A percentile compares a stretch with the other conserved stretches of the same genome.
Conservation (phyloP, 805 yeast genomes). For the Hanseniaspora hatyaiensis region DNA sequence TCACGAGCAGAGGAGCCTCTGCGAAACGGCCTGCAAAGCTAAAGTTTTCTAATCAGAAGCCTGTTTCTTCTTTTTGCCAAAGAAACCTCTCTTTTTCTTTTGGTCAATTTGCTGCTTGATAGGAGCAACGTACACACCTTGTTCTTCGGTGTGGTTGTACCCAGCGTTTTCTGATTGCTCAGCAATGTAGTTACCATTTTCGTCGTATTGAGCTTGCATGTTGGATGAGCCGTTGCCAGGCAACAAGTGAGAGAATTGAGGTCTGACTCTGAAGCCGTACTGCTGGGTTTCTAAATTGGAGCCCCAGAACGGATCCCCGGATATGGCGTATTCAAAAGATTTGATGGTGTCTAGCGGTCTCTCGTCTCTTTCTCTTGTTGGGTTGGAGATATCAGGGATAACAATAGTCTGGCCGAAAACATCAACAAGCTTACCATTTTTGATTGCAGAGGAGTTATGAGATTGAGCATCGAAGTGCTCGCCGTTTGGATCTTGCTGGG, state of each 20-base stretch:
- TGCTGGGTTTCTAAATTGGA: conserved; percentile 70
- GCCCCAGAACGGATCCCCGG: conserved; percentile 70
- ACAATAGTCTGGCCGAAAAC: conserved; percentile 73
- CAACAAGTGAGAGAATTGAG: conserved; percentile 35
- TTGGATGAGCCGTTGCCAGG: conserved; percentile 8
- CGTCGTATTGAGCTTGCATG: conserved; percentile 26
- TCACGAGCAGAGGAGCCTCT: no score
- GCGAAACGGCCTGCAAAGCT: no score
- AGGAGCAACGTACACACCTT: conserved; percentile 52
- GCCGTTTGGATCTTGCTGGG: conserved; percentile 7
- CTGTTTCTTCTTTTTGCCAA: conserved; percentile 54
- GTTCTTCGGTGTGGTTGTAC: conserved; percentile 33
- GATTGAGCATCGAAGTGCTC: conserved; percentile 21
- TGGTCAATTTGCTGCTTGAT: conserved; percentile 34
- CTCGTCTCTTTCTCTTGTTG: conserved; percentile 86
- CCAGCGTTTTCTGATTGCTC: conserved; percentile 24
- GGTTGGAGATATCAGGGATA: conserved; percentile 81
- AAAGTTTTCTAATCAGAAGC: neutral
- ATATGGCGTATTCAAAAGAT: conserved; percentile 83
- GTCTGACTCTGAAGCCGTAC: conserved; percentile 78
- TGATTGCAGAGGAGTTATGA: conserved; percentile 22
- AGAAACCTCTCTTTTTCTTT: conserved; percentile 71
- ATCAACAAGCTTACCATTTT: conserved; percentile 36
- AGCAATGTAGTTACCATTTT: conserved; percentile 24
- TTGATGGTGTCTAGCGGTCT: conserved; percentile 95